Evolutionary conservation across 352 stramenopile genomes (phyloP).

Genomic region (Vaucheria bursata): DNA sequence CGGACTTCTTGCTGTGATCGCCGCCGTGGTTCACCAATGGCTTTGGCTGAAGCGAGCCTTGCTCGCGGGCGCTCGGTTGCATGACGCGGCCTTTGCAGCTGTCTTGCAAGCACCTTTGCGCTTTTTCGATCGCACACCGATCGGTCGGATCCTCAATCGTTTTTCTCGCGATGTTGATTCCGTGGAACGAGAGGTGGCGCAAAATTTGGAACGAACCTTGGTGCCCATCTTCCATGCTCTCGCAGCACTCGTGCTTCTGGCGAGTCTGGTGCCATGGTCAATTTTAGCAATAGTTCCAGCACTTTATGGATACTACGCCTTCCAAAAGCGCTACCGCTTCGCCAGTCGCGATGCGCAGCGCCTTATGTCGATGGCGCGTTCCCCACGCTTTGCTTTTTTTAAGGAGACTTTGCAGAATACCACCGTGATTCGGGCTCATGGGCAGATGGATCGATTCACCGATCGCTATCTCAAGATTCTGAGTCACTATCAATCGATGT

Average conservation of each 20-base stretch:
- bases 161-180: slow-evolving; percentile 78
- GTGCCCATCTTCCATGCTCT: too few species aligned
- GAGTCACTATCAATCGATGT: too few species aligned
- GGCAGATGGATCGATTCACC: too few species aligned
- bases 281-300: slow-evolving; percentile 19
- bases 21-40: too few species aligned
- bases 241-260: too few species aligned
- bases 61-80: too few species aligned
- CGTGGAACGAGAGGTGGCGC: too few species aligned
- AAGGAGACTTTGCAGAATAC: slow-evolving; percentile 60
- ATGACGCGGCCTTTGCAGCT: too few species aligned
- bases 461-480: too few species aligned
- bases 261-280: slow-evolving; percentile 42
- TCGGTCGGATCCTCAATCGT: slow-evolving; percentile 80
- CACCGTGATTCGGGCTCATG: slow-evolving; percentile 73
- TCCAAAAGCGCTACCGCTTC: slow-evolving; percentile 29
- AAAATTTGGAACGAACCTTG: too few species aligned
- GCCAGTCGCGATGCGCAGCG: slow-evolving; percentile 43
- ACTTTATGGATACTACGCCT: slow-evolving; percentile 6
- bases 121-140: slow-evolving; percentile 77
- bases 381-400: slow-evolving; percentile 45
- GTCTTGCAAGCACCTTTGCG: slow-evolving; percentile 36
- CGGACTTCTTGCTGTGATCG: too few species aligned
- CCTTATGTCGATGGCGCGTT: slow-evolving; percentile 41
- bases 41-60: too few species aligned